Base-by-base conservation (phyloP, 1,284 basidiomycete species). In the Ceratobasidium sp. region DNA sequence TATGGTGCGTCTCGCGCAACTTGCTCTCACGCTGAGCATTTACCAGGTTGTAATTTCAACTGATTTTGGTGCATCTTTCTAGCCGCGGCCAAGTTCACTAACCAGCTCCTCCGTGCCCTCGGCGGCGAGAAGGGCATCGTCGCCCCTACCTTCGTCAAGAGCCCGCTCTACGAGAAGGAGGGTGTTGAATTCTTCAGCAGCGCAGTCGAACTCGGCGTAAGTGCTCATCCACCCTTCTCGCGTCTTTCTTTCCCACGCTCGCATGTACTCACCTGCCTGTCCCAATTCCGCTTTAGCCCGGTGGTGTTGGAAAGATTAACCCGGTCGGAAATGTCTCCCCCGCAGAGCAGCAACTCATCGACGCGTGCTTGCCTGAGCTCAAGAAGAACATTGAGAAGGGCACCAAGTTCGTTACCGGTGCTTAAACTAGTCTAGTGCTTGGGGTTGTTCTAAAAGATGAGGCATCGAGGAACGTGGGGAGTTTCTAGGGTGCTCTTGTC, bases 331-430 rank as follows among this genome's bases (percentile, higher is more conserved):
- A 85, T 47, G 80, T 98, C 78, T 87, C 91, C 43, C 84, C 89
- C 55, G 87, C 92, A 81, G 96, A 98, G 85, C 82, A 96, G 87
- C 89, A 91, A 82, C 88, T 97, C 75, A 85, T 98, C 79, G 92
- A 90, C 55, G 95, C 91, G 62, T 94, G 92, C 86, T 82, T 97
- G 80, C 94, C 95, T 76, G 95, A 96, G 81, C 88, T 97, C 79
- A 93, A 93, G 89, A 96, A 95, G 89, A 98, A 98, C 90, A 96
- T 98, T 80, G 90, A 93, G 83, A 97, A 96, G 90, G 95, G 95
- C 83, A 90, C 88, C 83, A 86, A 88, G 74, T 96, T 97, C 79
- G 91, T 90, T 79, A 41, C 52, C 55, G 62, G 58, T 47, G 55
- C 54, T 54, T 52, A 30, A 55, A 46, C 44, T 32, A n/a, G n/a